Evolutionary conservation across 2,329 filamentous ascomycete species (phyloP).

Genomic region (Aspergillus arachidicola): DNA sequence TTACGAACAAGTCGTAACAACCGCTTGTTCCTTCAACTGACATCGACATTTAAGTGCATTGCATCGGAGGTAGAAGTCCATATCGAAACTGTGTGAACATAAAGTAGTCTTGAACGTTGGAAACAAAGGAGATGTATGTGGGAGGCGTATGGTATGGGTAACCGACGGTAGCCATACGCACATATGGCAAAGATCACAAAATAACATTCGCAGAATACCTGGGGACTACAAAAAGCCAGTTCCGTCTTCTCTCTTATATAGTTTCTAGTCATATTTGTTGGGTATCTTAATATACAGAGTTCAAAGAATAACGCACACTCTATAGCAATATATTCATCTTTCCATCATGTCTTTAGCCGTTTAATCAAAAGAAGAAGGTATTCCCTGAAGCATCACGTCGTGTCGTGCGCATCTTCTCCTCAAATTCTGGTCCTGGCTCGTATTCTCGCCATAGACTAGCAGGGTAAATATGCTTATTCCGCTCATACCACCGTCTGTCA

Average conservation of each 20-base stretch:
- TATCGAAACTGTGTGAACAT: conserved; percentile 35
- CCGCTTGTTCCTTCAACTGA: conserved; percentile 68
- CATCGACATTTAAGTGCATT: conserved; percentile 77
- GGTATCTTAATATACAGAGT: conserved; percentile 17
- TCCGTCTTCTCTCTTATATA: background rate
- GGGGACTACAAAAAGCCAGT: background rate
- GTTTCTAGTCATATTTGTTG: background rate
- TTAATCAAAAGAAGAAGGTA: conserved; percentile 75
- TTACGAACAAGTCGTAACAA: conserved; percentile 89
- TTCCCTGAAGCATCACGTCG: conserved; percentile 87
- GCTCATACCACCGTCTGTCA: conserved; percentile 93
- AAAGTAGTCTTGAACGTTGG: background rate
- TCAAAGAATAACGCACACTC: conserved; percentile 8
- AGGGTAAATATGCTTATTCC: conserved; percentile 97
- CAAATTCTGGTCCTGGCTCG: conserved; percentile 80
- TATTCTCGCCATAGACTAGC: conserved; percentile 96
- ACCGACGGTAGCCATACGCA: background rate
- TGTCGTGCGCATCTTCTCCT: conserved; percentile 65
- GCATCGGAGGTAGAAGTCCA: conserved; percentile 77
- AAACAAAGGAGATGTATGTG: background rate
- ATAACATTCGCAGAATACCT: background rate
- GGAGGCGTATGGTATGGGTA: background rate
- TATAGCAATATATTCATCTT: conserved; percentile 10
- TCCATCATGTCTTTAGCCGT: conserved; percentile 15
- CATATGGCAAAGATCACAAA: background rate